Evolutionary conservation across 345 rosid species (phyloP), one percentile per base, ranked within the genome.

Genomic region (Garcia nutans): DNA sequence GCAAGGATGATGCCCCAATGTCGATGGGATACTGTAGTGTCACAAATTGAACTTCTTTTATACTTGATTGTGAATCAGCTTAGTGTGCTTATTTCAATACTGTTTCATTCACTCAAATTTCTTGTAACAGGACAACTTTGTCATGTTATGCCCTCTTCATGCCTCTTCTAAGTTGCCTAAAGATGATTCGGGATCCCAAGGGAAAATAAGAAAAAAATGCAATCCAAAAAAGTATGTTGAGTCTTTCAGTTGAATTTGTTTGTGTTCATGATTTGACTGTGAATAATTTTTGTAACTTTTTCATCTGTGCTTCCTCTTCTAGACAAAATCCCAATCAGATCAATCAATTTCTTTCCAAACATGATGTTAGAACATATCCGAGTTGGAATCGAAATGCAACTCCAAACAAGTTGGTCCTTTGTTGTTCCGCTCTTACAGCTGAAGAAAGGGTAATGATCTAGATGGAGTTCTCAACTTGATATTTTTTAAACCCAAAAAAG

Each of bases 11-110:
- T 52, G 15, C 82, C 93, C 68, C 85, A 90, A 83, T 93, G 97
- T 83, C 89, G 89, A 75, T 93, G 98, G 99, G 99, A 96, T 79
- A 37, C 75, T 70, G 99, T 96, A 50, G 93, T 82, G 41, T 71
- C 71, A 45, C 73, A 3, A 66, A 28, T 31, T 60, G 23, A 31
- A 7, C 26, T 62, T 11, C 59, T 65, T 52, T 37, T 3, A 19
- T 8, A 42, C 9, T 28, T 76, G 10, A 63, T 74, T 28, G n/a
- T 12, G 68, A 28, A 52, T 22, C 52, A 72, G 8, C 26, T 26
- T 33, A 20, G 62, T 31, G 23, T 65, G 68, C 74, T 74, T 55
- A 8, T 42, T 70, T 52, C 56, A 19, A 26, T 24, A 55, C 23
- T 15, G 42, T 26, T 26, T 66, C 23, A 19, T 72, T 72, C 58